These are phyloP conservation scores for Populus davidiana DNA, from an alignment of 345 rosid genomes.

Conservation along the genomic window DNA sequence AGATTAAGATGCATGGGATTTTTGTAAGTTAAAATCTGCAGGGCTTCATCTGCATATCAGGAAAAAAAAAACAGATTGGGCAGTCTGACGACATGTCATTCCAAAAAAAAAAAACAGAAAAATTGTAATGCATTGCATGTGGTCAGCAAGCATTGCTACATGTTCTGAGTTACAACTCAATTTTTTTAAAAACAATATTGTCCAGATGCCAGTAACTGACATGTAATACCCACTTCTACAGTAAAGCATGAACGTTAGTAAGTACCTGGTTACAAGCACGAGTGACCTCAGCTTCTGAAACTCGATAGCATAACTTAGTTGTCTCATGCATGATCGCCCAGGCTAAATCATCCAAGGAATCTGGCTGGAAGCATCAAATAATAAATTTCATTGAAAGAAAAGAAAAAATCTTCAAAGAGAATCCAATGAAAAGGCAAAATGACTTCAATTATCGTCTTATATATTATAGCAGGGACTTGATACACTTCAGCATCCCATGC, in stretches of 20 bases:
- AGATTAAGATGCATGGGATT: background rate
- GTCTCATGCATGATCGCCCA: constrained; percentile 93
- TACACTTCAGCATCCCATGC: background rate
- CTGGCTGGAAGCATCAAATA: constrained; percentile 45
- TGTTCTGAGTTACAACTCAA: background rate
- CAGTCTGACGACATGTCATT: background rate
- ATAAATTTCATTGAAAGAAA: background rate
- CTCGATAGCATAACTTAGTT: constrained; percentile 77
- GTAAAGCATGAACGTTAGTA: background rate
- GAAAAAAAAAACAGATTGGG: background rate
- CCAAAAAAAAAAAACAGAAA: background rate
- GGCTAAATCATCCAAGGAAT: constrained; percentile 86
- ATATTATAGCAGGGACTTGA: background rate
- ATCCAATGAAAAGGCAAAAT: background rate
- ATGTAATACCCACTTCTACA: background rate
- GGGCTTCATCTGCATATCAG: background rate
- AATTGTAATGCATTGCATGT: background rate
- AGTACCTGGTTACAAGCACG: constrained; percentile 97
- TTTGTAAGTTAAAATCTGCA: background rate
- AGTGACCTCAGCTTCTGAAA: constrained; percentile 89
- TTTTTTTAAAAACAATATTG: background rate
- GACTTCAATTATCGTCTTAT: background rate
- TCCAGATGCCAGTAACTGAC: background rate
- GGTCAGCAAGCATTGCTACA: background rate
- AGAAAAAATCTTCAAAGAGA: background rate